Evolutionary conservation across 805 yeast species (phyloP), one percentile per base, ranked within the genome.

Genomic region (Suhomyces tanzawaensis): DNA sequence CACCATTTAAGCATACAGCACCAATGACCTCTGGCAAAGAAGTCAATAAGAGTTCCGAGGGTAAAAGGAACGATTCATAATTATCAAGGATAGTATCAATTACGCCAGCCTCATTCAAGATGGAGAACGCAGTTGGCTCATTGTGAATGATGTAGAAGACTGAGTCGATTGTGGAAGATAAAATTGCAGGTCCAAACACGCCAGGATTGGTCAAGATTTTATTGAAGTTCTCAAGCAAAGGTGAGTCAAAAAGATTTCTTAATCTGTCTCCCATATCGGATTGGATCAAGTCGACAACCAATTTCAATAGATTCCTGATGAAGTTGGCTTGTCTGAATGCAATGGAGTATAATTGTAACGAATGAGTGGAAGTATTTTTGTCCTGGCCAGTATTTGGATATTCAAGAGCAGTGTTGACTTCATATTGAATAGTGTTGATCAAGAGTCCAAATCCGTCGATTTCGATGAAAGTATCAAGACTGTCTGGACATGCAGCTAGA

Each of bases 51-150:
- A 78, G 81, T 7, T 76, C 67, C 16, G 81, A 72, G 4, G 82
- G 82, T 9, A 77, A 66, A 41, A 87, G 64, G 16, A 84, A 72
- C 0, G 55, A 52, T 11, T 70, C 71, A 52, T 83, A 82, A 33
- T 80, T 71, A 8, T 72, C 71, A 34, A 89, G 57, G 25, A 89
- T 71, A 2, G 77, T 65, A 32, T 82, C 83, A 25, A 90, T 77
- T 1, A 85, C 77, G 0, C 78, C 76, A 0, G 95, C 82, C 56
- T 90, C 98, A 28, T 77, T 81, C 47, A 90, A 69, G 29, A 90
- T 81, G 2, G 84, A 73, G 52, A 74, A 90, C 3, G 95, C 86
- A 0, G 96, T 88, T 7, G 97, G 96, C 51, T 91, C 97, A 47
- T 83, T 85, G 55, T 90, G 91, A 19, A 90, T 79, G 42, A 88